A percentile compares a stretch with the other conserved stretches of the same genome.
Conservation (phyloP, 768 basidiomycete species). For the Amyloporia xantha region DNA sequence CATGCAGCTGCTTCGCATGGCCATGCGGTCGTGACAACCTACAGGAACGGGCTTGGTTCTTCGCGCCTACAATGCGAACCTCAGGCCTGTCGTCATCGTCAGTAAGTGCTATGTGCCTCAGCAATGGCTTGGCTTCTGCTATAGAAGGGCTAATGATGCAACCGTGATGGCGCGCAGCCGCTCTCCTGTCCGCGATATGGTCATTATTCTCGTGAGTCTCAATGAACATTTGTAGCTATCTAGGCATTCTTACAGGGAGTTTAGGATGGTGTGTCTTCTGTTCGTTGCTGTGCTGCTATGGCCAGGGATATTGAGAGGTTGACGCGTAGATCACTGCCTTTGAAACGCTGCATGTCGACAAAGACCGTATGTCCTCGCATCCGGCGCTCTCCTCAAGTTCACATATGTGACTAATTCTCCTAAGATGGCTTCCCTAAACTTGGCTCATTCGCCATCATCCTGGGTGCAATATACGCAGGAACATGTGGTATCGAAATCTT, state of each 20-base stretch:
- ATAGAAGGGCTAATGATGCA: not conserved
- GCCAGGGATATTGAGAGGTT: too few species aligned
- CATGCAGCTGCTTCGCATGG: too few species aligned
- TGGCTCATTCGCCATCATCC: constrained; percentile 47
- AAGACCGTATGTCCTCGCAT: not conserved
- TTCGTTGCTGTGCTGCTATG: constrained; percentile 23
- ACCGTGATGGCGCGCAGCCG: constrained; percentile 20
- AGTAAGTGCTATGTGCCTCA: constrained; percentile 21
- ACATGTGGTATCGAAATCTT: constrained; percentile 47
- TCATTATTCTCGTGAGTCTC: constrained; percentile 58
- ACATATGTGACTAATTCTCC: not conserved
- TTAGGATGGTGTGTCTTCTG: too few species aligned
- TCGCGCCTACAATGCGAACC: constrained; percentile 46
- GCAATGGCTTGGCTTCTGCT: not conserved
- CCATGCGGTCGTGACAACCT: too few species aligned
- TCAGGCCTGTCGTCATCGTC: constrained; percentile 53
- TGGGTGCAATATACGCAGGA: constrained; percentile 52
- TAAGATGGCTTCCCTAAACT: constrained; percentile 27
- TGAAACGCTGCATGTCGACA: not conserved
- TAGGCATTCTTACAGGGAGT: too few species aligned
- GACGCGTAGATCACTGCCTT: not conserved
- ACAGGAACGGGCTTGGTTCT: constrained; percentile 28
- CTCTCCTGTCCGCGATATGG: constrained; percentile 50
- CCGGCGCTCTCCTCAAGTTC: not conserved
- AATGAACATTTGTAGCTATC: not conserved